Percentiles rank a stretch among this genome's conserved stretches.
phyloP scores from a whole-genome alignment of 345 rosid species.

The Linum tenue region DNA sequence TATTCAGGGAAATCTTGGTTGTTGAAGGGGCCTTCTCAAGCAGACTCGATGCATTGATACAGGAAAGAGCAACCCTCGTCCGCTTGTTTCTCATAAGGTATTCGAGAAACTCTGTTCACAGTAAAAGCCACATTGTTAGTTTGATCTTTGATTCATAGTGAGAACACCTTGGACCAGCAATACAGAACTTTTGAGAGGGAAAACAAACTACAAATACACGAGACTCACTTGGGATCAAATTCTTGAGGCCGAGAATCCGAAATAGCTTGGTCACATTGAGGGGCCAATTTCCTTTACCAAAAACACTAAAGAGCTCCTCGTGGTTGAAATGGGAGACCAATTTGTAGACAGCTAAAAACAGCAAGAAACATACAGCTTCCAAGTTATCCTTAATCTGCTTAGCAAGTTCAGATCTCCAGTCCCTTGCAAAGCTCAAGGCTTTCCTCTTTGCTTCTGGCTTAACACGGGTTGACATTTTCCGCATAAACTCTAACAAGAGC shows the following conservation, averaged over 20 bases:
- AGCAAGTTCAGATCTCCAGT: background rate
- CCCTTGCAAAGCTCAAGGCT: background rate
- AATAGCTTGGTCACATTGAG: background rate
- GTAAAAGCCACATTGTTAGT: background rate
- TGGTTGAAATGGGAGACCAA: background rate
- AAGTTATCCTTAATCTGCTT: background rate
- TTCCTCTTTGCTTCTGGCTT: background rate
- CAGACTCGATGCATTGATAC: background rate
- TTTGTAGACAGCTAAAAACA: background rate
- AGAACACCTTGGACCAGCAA: too few relatives aligned
- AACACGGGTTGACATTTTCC: background rate
- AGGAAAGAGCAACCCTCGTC: background rate
- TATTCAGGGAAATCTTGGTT: background rate
- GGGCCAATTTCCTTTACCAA: background rate
- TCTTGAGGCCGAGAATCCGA: background rate
- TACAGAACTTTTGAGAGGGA: too few relatives aligned
- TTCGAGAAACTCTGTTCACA: background rate
- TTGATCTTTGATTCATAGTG: background rate
- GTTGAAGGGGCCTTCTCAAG: background rate
- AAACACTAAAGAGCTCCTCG: background rate
- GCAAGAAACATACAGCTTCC: background rate
- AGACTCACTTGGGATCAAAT: background rate
- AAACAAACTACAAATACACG: background rate
- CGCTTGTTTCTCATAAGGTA: background rate
- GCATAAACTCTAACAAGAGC: background rate